These are phyloP conservation scores for Blumeria graminis DNA, from an alignment of 2,329 filamentous ascomycete genomes.

Conservation along the genomic window DNA sequence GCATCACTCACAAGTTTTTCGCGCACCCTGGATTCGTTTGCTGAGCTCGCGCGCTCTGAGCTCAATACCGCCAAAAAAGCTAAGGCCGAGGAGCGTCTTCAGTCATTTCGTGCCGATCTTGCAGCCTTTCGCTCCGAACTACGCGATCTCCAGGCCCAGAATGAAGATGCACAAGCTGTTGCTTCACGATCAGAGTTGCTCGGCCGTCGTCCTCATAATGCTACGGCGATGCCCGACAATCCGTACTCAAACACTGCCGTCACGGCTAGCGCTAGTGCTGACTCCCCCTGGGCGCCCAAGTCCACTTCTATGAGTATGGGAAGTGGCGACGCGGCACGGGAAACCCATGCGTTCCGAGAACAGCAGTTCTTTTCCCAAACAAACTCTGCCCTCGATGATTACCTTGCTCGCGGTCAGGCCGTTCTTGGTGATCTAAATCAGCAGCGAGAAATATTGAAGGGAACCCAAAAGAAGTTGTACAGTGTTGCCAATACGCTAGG, in stretches of 20 bases:
- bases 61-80: slow-evolving; percentile 77
- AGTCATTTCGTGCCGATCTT: slow-evolving; percentile 65
- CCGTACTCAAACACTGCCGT: slow-evolving; percentile 47
- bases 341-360: slow-evolving; percentile 68
- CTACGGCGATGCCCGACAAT: slow-evolving; percentile 57
- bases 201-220: slow-evolving; percentile 65
- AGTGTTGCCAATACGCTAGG: slow-evolving; percentile 84
- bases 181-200: slow-evolving; percentile 58
- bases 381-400: slow-evolving; percentile 74
- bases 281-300: slow-evolving; percentile 13
- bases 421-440: slow-evolving; percentile 73
- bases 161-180: slow-evolving; percentile 46
- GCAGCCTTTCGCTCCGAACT: slow-evolving; percentile 57
- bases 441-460: slow-evolving; percentile 86
- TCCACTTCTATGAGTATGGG: slow-evolving; percentile 19
- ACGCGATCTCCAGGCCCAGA: slow-evolving; percentile 49
- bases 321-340: slow-evolving; percentile 41
- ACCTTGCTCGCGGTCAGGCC: slow-evolving; percentile 70
- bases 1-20: slow-evolving; percentile 57
- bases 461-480: slow-evolving; percentile 74
- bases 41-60: slow-evolving; percentile 62
- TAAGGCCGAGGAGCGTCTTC: slow-evolving; percentile 66
- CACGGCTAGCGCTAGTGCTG: slow-evolving; percentile 4
- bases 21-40: slow-evolving; percentile 83
- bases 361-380: slow-evolving; percentile 69